A percentile compares a stretch with the other conserved stretches of the same genome.
phyloP scores from a whole-genome alignment of 108 stramenopile genomes.

The Discostella pseudostelligera region DNA sequence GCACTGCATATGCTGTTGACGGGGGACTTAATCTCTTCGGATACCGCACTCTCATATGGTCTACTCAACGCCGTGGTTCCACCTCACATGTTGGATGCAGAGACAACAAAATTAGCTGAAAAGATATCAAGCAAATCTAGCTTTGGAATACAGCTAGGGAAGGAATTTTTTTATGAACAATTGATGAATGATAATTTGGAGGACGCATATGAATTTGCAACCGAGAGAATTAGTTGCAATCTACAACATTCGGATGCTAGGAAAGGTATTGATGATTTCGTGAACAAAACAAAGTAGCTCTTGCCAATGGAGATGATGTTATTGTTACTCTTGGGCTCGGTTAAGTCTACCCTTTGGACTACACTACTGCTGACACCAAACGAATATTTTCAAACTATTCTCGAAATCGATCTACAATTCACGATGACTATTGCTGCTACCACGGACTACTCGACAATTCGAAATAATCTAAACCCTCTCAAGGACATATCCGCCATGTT shows the following conservation, averaged over 20 bases:
- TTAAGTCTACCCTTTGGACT: no score
- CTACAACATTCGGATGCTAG: conserved; percentile 53
- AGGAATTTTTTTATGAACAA: conserved; percentile 59
- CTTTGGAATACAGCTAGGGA: conserved; percentile 54
- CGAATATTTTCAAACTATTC: no score
- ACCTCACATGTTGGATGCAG: conserved; percentile 19
- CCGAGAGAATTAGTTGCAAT: conserved; percentile 57
- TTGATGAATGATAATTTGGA: conserved; percentile 36
- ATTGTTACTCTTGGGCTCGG: no score
- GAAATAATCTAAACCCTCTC: conserved; percentile 19
- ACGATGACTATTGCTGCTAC: neutral
- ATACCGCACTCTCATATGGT: conserved; percentile 55
- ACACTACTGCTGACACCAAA: no score
- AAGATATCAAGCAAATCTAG: conserved; percentile 55
- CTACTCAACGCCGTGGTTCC: conserved; percentile 50
- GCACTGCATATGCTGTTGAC: conserved; percentile 84
- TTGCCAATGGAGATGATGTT: no score
- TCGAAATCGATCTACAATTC: neutral
- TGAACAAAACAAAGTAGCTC: conserved; percentile 42
- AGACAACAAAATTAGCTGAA: conserved; percentile 42
- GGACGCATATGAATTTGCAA: conserved; percentile 60
- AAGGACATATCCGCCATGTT: conserved; percentile 48
- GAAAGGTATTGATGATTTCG: conserved; percentile 58
- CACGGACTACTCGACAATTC: neutral
- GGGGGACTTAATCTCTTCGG: conserved; percentile 58